Evolutionary conservation across 2,329 filamentous ascomycete species (phyloP).

Genomic region (Botrytis byssoidea): DNA sequence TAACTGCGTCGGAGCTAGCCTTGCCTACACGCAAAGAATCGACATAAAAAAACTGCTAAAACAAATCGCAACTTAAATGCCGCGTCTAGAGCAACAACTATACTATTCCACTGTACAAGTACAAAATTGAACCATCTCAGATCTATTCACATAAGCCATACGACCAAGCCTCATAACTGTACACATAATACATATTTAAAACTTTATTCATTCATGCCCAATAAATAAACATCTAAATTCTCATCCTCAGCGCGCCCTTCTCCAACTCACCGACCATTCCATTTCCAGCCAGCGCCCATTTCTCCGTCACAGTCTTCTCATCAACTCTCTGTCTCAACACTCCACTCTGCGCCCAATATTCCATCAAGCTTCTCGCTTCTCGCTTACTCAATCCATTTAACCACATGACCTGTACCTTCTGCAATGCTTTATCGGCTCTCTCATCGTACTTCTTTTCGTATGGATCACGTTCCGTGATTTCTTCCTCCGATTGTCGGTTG

Average conservation of each 20-base stretch:
- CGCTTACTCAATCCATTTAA: conserved; percentile 67
- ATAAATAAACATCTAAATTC: conserved; percentile 29
- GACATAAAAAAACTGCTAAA: not conserved
- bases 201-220: not conserved
- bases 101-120: not conserved
- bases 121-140: not conserved
- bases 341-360: conserved; percentile 90
- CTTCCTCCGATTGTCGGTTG: conserved; percentile 43
- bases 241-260: conserved; percentile 53
- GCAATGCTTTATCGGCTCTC: conserved; percentile 53
- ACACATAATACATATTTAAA: not conserved
- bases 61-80: not conserved
- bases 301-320: conserved; percentile 70
- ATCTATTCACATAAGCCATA: not conserved
- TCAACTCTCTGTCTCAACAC: conserved; percentile 70
- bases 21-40: not conserved
- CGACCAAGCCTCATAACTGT: not conserved
- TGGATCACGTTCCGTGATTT: conserved; percentile 49
- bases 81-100: not conserved
- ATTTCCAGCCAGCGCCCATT: conserved; percentile 79
- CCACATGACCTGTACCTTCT: conserved; percentile 52
- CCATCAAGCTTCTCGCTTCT: conserved; percentile 78
- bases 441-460: conserved; percentile 57
- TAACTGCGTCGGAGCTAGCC: not conserved
- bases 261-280: conserved; percentile 87